Evolutionary conservation across 139 green algal species (phyloP), one percentile per base, ranked within the genome.

Genomic region (Astrephomene gubernaculifera): DNA sequence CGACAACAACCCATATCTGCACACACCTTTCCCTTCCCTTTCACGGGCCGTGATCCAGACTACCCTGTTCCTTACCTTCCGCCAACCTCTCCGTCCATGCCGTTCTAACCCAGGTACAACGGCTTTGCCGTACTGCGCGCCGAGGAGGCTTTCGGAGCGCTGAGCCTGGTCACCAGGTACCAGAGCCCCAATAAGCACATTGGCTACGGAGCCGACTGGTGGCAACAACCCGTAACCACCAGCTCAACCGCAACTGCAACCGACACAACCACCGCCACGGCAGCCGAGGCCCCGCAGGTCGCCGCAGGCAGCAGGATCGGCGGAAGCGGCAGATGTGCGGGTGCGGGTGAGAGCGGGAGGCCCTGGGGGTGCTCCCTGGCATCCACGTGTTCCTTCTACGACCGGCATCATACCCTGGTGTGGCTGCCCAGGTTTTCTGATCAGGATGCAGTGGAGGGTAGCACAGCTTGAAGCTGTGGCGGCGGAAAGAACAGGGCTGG

Each of bases 331-430:
- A 63, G 44, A 10, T 29, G 27, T 2, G 31, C 21, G 61, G 27
- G 12, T n/a, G 35, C 12, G 22, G 36, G 52, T 52, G 9, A 3
- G 33, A 44, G 24, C 67, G 24, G 24, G 22, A 64, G 67, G 71
- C 38, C n/a, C 35, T 49, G 33, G 43, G 7, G n/a, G 60, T 7
- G 27, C 0, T 29, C 35, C 22, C 74, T 95, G 21, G 87, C 93
- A 14, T 89, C 90, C 1, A 95, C 92, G 0, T 95, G 92, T 74
- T 96, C 93, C 2, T 96, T 96, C 54, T 96, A 96, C 78, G 93
- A 96, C 84, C 35, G 63, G 19, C 41, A 73, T 1, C 63, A 74
- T 43, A 75, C 60, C 2, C 43, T 84, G 78, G 78, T 39, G 31
- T 84, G 78, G 78, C 78, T 84, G 31, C 31, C 2, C n/a, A 83